Conservation (phyloP, 169 alveolate species). For the Theileria annulata region DNA sequence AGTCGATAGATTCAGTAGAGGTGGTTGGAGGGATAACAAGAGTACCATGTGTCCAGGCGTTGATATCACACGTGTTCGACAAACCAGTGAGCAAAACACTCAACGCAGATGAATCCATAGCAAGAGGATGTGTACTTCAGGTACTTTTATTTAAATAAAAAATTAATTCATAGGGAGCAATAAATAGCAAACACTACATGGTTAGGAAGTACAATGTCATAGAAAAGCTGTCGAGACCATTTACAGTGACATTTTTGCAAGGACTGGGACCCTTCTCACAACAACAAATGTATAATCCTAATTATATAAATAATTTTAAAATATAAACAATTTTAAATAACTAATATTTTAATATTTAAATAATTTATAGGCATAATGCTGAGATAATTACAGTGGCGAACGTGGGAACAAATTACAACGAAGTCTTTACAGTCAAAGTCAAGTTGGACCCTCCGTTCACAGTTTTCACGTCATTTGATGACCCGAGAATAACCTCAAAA, state of each 20-base stretch:
- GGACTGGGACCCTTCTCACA: conserved; percentile 43
- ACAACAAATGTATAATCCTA: background rate
- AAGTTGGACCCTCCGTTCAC: conserved; percentile 53
- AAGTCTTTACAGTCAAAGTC: conserved; percentile 54
- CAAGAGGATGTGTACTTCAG: conserved; percentile 96
- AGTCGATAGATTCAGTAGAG: conserved; percentile 88
- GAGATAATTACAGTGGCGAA: conserved; percentile 31
- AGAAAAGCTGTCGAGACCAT: conserved; percentile 68
- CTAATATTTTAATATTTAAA: too few relatives aligned
- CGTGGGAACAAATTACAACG: conserved; percentile 58
- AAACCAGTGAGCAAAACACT: conserved; percentile 89
- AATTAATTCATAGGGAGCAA: conserved; percentile 64
- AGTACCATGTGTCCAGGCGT: conserved; percentile 91
- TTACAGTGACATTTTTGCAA: conserved; percentile 24
- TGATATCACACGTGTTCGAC: conserved; percentile 83
- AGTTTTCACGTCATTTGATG: conserved; percentile 64
- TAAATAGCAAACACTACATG: conserved; percentile 70
- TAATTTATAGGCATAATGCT: conserved; percentile 1
- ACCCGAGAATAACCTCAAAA: conserved; percentile 64
- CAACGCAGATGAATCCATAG: conserved; percentile 94
- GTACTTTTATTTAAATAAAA: conserved; percentile 50
- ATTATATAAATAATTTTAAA: too few relatives aligned
- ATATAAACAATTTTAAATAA: too few relatives aligned
- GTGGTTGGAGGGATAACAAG: conserved; percentile 97
- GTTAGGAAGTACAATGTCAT: conserved; percentile 70